Evolutionary conservation across 2,329 filamentous ascomycete genomes (phyloP).

Genomic region (Arthrinium puccinioides): DNA sequence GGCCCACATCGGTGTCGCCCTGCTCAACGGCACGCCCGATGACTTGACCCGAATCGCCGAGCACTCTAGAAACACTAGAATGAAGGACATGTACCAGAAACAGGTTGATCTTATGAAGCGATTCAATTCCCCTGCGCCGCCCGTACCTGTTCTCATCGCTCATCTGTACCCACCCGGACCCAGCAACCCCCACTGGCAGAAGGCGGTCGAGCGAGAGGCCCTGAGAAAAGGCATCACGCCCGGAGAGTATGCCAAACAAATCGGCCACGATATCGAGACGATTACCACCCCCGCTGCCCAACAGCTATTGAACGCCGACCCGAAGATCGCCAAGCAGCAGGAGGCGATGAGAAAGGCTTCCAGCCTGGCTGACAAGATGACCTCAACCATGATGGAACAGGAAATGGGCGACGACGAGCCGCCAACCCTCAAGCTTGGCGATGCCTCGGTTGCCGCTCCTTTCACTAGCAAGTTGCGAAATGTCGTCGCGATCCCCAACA

Average conservation of each 20-base stretch:
- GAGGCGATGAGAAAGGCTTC: slow-evolving; percentile 66
- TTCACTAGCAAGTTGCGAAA: slow-evolving; percentile 98
- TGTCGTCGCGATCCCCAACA: slow-evolving; percentile 94
- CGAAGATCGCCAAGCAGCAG: slow-evolving; percentile 52
- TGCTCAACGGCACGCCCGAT: slow-evolving; percentile 89
- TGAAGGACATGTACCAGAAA: slow-evolving; percentile 99
- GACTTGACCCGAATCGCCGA: slow-evolving; percentile 89
- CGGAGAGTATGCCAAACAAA: slow-evolving; percentile 47
- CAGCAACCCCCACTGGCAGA: slow-evolving; percentile 87
- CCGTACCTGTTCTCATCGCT: slow-evolving; percentile 84
- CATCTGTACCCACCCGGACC: slow-evolving; percentile 91
- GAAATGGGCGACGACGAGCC: slow-evolving; percentile 86
- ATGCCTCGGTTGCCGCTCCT: slow-evolving; percentile 92
- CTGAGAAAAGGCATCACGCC: slow-evolving; percentile 65
- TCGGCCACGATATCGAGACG: slow-evolving; percentile 50
- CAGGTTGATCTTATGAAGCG: slow-evolving; percentile 85
- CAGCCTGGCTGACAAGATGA: slow-evolving; percentile 78
- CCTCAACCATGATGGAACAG: slow-evolving; percentile 79
- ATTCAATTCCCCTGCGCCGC: slow-evolving; percentile 91
- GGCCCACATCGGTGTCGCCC: slow-evolving; percentile 91
- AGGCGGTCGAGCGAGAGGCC: slow-evolving; percentile 82
- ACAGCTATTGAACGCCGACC: slow-evolving; percentile 45
- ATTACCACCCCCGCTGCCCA: slow-evolving; percentile 61
- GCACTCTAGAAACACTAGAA: slow-evolving; percentile 87
- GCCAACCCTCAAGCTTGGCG: slow-evolving; percentile 91